Conservation (phyloP, 1,284 basidiomycete genomes). For the Microbotryum violaceum region DNA sequence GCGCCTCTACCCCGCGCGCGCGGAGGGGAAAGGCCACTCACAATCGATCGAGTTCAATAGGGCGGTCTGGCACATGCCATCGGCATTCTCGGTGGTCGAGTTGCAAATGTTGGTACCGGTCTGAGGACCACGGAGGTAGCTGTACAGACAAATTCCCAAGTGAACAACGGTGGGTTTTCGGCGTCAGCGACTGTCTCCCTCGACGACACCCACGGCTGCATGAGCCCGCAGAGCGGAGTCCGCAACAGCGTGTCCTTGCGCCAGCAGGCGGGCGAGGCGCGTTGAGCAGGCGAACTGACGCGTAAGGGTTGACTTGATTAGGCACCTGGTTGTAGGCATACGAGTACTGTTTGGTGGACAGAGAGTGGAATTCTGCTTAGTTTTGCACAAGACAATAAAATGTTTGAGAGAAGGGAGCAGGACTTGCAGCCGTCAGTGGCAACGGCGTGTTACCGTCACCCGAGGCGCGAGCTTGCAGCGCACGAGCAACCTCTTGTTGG, state of each 20-base stretch:
- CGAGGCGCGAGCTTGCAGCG: too few species aligned
- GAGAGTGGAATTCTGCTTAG: too few species aligned
- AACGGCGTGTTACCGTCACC: too few species aligned
- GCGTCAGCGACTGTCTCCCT: too few species aligned
- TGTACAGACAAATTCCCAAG: not conserved
- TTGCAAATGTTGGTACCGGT: slow-evolving; percentile 48
- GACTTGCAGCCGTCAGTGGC: too few species aligned
- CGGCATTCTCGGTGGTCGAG: slow-evolving; percentile 55
- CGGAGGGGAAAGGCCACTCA: too few species aligned
- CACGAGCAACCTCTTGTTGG: too few species aligned
- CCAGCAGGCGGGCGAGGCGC: not conserved
- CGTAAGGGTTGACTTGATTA: slow-evolving; percentile 28
- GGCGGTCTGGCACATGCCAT: slow-evolving; percentile 57
- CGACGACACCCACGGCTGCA: too few species aligned
- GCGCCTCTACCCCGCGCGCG: too few species aligned
- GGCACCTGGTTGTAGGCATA: slow-evolving; percentile 16
- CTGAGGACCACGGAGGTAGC: slow-evolving; percentile 18
- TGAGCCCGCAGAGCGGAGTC: not conserved
- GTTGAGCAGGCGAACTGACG: slow-evolving; percentile 1
- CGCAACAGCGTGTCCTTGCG: not conserved
- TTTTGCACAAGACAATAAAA: too few species aligned
- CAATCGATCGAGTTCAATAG: slow-evolving; percentile 33
- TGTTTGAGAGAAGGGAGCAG: too few species aligned
- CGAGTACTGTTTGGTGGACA: slow-evolving; percentile 2
- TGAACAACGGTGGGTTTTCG: too few species aligned